Evolutionary conservation across 129 eudicot genomes (phyloP).

Genomic region (Flaveria linearis): DNA sequence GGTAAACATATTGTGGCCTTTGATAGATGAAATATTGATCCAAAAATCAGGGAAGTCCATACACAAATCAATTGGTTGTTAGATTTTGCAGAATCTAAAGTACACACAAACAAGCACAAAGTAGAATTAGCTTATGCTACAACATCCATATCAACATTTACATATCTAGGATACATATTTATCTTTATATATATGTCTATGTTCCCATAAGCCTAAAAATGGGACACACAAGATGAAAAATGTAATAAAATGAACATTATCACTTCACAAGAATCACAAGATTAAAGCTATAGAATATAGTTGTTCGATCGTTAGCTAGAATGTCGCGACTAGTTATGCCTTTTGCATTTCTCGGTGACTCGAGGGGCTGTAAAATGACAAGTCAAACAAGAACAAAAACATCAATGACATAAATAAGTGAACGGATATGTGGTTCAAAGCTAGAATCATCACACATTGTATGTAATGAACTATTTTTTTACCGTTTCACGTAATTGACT

Average conservation of each 20-base stretch:
- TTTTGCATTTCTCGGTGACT: conserved; percentile 55
- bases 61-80: conserved; percentile 33
- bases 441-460: not conserved
- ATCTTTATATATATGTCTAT: conserved; percentile 8
- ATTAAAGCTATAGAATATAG: conserved; percentile 24
- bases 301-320: not conserved
- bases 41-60: conserved; percentile 37
- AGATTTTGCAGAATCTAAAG: conserved; percentile 23
- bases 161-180: conserved; percentile 17
- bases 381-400: not conserved
- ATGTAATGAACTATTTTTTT: too few relatives aligned
- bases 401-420: conserved; percentile 7
- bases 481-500: too few relatives aligned
- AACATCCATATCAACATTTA: conserved; percentile 8
- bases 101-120: conserved; percentile 28
- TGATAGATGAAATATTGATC: conserved; percentile 26
- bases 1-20: conserved; percentile 24
- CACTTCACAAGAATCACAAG: conserved; percentile 31
- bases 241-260: conserved; percentile 26
- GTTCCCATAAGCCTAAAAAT: conserved; percentile 12
- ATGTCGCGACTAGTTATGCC: conserved; percentile 29
- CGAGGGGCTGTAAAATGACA: conserved; percentile 53
- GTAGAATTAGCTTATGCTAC: conserved; percentile 26
- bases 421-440: not conserved
- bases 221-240: conserved; percentile 24